Base-by-base conservation (phyloP, 179 eudicot species). In the Beta corolliflora region DNA sequence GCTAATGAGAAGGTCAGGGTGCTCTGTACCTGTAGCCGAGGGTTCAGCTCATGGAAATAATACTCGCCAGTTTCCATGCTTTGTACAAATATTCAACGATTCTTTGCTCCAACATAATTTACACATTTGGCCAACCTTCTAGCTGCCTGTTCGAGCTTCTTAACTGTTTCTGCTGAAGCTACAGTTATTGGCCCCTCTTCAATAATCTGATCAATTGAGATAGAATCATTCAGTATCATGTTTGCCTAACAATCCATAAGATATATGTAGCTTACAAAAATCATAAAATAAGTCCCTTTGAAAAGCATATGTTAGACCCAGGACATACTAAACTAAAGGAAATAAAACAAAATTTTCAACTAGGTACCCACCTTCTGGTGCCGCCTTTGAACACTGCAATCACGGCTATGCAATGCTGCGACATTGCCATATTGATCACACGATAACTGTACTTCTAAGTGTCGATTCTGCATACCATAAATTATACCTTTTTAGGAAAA, bases 1-100 rank as follows among this genome's bases (percentile, higher is more conserved):
- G n/a, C n/a, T n/a, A n/a, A n/a, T n/a, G n/a, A n/a, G n/a, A n/a
- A n/a, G n/a, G n/a, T n/a, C n/a, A n/a, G n/a, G n/a, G n/a, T n/a
- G n/a, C n/a, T n/a, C n/a, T n/a, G n/a, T n/a, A n/a, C n/a, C n/a
- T n/a, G n/a, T n/a, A n/a, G n/a, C n/a, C n/a, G n/a, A n/a, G n/a
- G n/a, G n/a, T n/a, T n/a, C n/a, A n/a, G n/a, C n/a, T n/a, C n/a
- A n/a, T n/a, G n/a, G n/a, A n/a, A n/a, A n/a, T n/a, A n/a, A n/a
- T n/a, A n/a, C n/a, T n/a, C 99, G 82, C 99, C 99, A 59, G 97
- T 94, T 23, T 97, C 99, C 99, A 97, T 97, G 83, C 99, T n/a
- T n/a, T 89, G 84, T 84, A 97, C 80, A 97, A 84, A 89, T 97
- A 97, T 86, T 97, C 99, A 79, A 97, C 99, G 48, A 98, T 97